Evolutionary conservation across 345 rosid genomes (phyloP), one percentile per base, ranked within the genome.

Genomic region (Rhodamnia argentea): DNA sequence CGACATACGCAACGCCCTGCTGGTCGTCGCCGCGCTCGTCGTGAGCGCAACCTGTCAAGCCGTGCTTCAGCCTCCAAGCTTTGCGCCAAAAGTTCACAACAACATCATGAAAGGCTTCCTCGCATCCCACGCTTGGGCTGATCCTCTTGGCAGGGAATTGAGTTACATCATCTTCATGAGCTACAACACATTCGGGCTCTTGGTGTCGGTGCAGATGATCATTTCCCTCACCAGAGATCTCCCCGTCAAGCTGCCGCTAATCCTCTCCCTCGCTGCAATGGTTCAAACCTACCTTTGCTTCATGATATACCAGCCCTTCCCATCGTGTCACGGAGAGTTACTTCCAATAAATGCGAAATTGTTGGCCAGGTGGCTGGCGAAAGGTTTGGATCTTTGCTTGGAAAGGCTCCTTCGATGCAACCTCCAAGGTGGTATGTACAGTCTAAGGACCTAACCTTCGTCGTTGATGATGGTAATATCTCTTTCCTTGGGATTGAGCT

Each of bases 271-370:
- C 32, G 1, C 70, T 2, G 32, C 32, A 13, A 5, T 59, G 70
- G 70, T 59, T 59, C 70, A n/a, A 59, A 59, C 70, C 27, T 59
- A 59, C 70, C 27, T 5, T n/a, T 59, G 32, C 32, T n/a, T 59
- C 32, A 59, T 29, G 4, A n/a, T n/a, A n/a, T 59, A 59, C 32
- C 32, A 13, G 32, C 70, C 8, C 1, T 59, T 59, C 32, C 27
- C 32, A 0, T 12, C 27, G 0, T 1, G 2, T 29, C 16, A 59
- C 32, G 11, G 13, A 59, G 7, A 7, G 1, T 12, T n/a, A 13
- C 18, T 29, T 59, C 32, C 27, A 0, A 59, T n/a, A n/a, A 59
- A n/a, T 8, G 18, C 6, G 32, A 18, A 59, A 13, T n/a, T 59
- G 70, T 59, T 59, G 18, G 27, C 32, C 18, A 59, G 32, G 32